Evolutionary conservation across 1,284 basidiomycete species (phyloP), one percentile per base, ranked within the genome.

Genomic region (Agroathelia rolfsii): DNA sequence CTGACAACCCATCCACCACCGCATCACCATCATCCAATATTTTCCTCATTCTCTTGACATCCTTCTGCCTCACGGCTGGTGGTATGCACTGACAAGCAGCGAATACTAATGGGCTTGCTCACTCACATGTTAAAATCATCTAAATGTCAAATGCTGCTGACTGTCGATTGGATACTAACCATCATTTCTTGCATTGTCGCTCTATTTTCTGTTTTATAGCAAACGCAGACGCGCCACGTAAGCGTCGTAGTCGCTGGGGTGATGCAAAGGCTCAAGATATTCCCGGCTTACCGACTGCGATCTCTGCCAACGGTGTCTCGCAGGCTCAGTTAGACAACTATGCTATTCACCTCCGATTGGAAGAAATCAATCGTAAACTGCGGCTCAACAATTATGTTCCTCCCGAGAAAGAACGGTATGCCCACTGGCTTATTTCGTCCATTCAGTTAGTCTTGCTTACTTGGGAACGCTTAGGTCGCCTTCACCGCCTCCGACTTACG

Each of bases 401-500:
- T 25, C 90, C 95, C 21, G 94, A 98, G 46, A 75, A 85, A 40
- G 92, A 96, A 65, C 73, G 90, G 84, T 80, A 46, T 27, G 63
- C 53, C 12, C 31, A 23, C 20, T 2, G 2, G n/a, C n/a, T n/a
- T n/a, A n/a, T n/a, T n/a, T n/a, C n/a, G n/a, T n/a, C n/a, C n/a
- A n/a, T n/a, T n/a, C n/a, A n/a, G n/a, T n/a, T n/a, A n/a, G n/a
- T n/a, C n/a, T n/a, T n/a, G n/a, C n/a, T n/a, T n/a, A n/a, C n/a
- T 22, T 28, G 32, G 9, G 21, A 21, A 21, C 23, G 34, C 37
- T 11, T 31, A 88, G 90, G 37, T 95, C 92, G 0, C 83, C 89
- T 10, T 99, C 95, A 17, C 95, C 95, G 24, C 90, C 94, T 7
- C 95, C 95, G 10, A 93, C 89, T 2, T 98, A 98, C 53, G 95